Conservation (phyloP, 257 asterid genomes). For the Solanum rostratum region DNA sequence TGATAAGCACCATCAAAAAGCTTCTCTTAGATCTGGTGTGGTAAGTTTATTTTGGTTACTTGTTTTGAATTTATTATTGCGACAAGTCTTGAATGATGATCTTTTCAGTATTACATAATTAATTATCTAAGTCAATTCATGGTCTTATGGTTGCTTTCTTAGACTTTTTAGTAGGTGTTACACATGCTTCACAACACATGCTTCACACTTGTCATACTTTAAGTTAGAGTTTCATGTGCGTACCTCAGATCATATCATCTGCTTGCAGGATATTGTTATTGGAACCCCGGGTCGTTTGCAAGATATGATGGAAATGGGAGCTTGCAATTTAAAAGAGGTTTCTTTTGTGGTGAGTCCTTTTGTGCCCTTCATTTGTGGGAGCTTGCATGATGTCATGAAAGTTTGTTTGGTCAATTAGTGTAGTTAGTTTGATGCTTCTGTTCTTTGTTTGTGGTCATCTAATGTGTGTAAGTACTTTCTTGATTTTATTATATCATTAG, state of each 20-base stretch:
- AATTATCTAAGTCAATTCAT: not conserved
- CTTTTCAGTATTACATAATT: not conserved
- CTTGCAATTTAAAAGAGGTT: slow-evolving; percentile 63
- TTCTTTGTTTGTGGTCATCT: not conserved
- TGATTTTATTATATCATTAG: not conserved
- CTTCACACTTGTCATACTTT: not conserved
- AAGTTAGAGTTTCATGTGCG: not conserved
- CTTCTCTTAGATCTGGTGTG: slow-evolving; percentile 84
- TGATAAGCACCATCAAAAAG: slow-evolving; percentile 83
- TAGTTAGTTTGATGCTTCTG: not conserved
- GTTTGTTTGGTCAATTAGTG: not conserved
- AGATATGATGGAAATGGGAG: slow-evolving; percentile 90
- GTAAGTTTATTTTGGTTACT: slow-evolving; percentile 28
- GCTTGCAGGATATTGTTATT: slow-evolving; percentile 77
- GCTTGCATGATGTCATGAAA: not conserved
- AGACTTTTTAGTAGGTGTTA: not conserved
- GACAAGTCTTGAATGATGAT: not conserved
- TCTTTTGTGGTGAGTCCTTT: slow-evolving; percentile 74
- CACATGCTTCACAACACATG: not conserved
- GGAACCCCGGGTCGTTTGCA: slow-evolving; percentile 97
- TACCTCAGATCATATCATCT: not conserved
- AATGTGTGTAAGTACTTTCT: not conserved
- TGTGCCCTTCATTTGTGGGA: not conserved
- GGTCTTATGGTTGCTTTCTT: not conserved
- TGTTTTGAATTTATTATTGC: not conserved